These are phyloP conservation scores for Metschnikowia drakensbergensis DNA, from an alignment of 805 yeast genomes.

Conservation along the genomic window DNA sequence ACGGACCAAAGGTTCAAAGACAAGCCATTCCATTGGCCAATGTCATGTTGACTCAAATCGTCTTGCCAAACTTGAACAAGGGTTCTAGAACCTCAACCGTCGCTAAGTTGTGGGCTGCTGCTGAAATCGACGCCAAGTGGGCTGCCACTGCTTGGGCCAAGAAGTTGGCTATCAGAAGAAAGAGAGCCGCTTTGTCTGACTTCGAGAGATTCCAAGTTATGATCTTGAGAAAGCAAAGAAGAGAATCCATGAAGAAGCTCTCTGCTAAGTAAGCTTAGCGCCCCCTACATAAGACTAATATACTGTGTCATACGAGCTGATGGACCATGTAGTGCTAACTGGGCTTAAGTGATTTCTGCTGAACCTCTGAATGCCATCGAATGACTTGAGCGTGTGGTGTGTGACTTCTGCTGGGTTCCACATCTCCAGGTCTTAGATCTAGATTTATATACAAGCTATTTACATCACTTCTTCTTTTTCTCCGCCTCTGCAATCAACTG, in stretches of 20 bases:
- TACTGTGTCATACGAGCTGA: conserved; percentile 21
- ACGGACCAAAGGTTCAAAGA: conserved; percentile 95
- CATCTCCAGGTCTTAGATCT: not conserved
- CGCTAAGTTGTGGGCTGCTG: conserved; percentile 89
- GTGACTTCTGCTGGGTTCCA: too few species aligned
- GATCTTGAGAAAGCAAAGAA: conserved; percentile 96
- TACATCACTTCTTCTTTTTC: conserved; percentile 22
- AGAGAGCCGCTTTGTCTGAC: conserved; percentile 90
- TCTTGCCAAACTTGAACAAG: conserved; percentile 83
- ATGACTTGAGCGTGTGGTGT: not conserved
- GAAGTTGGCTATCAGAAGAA: conserved; percentile 93
- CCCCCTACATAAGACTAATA: conserved; percentile 21
- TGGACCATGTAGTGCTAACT: too few species aligned
- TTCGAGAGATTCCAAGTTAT: conserved; percentile 99
- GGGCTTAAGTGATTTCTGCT: too few species aligned
- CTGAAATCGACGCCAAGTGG: conserved; percentile 89
- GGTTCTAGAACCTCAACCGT: conserved; percentile 87
- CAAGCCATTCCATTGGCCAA: conserved; percentile 85
- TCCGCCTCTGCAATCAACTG: conserved; percentile 81
- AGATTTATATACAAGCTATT: conserved; percentile 2
- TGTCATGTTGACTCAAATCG: conserved; percentile 90
- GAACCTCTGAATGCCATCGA: not conserved
- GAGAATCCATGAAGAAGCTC: conserved; percentile 92
- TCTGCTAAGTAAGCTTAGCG: conserved; percentile 70
- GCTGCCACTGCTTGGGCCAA: conserved; percentile 93